Base-by-base conservation (phyloP, 768 basidiomycete genomes). In the Clavulina sp. region DNA sequence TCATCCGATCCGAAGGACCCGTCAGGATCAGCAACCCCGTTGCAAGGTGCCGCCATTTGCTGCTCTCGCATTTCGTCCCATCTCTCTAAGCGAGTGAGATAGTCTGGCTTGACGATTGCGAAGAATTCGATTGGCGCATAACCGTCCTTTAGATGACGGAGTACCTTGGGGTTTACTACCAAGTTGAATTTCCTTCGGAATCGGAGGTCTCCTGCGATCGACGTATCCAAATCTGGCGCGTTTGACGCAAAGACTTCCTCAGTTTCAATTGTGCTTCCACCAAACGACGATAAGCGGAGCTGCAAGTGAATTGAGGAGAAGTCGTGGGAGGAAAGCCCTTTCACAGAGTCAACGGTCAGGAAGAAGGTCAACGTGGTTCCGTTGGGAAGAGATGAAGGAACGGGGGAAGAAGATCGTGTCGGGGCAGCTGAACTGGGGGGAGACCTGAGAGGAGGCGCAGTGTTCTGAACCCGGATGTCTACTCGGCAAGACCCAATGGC, bases 21-120 rank as follows among this genome's bases (percentile, higher is more conserved):
- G 9, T 16, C 13, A 28, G 43, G 26, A n/a, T n/a, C n/a, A n/a
- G n/a, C n/a, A n/a, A n/a, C n/a, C n/a, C n/a, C n/a, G 48, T 36
- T 43, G 50, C 49, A 29, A 26, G 21, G 32, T n/a, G 52, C 50
- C 7, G 50, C 44, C 36, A 48, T 56, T 18, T 76, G 75, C 46
- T 82, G 76, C 57, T 96, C 91, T 31, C 89, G 77, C 70, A 85
- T 73, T 61, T 91, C 84, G 61, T 96, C 93, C 91, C 89, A 95
- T 52, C 84, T 75, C 60, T 91, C 88, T 65, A 96, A 68, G 4
- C 88, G 77, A 55, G 87, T 83, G 58, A 97, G 64, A 64, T 93
- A 97, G 16, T 80, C 81, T 13, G 86, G 75, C 48, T 76, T 78
- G 54, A 82, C 70, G 4, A 79, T 72, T 13, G 85, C 93, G 58